Conservation (phyloP, 2,329 filamentous ascomycete species). For the Phaeomoniella chlamydospora region DNA sequence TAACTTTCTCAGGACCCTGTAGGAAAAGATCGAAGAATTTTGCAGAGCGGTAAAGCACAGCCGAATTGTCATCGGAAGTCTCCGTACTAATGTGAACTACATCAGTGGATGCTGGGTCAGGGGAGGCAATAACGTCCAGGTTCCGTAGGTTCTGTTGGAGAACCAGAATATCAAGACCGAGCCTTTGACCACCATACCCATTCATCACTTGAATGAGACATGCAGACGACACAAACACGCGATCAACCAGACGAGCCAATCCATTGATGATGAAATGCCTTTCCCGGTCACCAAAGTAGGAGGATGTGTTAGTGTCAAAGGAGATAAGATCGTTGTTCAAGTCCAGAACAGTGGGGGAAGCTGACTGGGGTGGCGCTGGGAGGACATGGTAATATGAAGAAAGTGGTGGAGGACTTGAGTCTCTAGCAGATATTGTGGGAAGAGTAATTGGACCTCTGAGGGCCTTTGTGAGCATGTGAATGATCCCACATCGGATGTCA, state of each 20-base stretch:
- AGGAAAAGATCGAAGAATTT: conserved; percentile 34
- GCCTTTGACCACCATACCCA: conserved; percentile 62
- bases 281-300: conserved; percentile 58
- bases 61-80: conserved; percentile 28
- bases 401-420: conserved; percentile 25
- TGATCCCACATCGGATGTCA: conserved; percentile 72
- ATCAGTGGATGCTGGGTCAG: conserved; percentile 3
- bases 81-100: conserved; percentile 5
- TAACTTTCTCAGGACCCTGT: conserved; percentile 26
- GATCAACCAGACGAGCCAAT: conserved; percentile 64
- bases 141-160: conserved; percentile 95
- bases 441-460: conserved; percentile 46
- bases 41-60: conserved; percentile 31
- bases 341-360: conserved; percentile 55
- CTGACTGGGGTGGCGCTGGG: conserved; percentile 24
- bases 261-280: conserved; percentile 62
- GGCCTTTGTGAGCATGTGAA: conserved; percentile 59
- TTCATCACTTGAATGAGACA: conserved; percentile 71
- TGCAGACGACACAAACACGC: conserved; percentile 60
- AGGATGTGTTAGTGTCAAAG: conserved; percentile 69
- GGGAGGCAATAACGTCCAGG: conserved; percentile 37
- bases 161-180: conserved; percentile 88
- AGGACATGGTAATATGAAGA: conserved; percentile 30
- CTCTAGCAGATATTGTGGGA: conserved; percentile 23
- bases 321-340: conserved; percentile 74